phyloP scores from a whole-genome alignment of 495 filamentous ascomycete species.

The Talaromyces trachyspermus region DNA sequence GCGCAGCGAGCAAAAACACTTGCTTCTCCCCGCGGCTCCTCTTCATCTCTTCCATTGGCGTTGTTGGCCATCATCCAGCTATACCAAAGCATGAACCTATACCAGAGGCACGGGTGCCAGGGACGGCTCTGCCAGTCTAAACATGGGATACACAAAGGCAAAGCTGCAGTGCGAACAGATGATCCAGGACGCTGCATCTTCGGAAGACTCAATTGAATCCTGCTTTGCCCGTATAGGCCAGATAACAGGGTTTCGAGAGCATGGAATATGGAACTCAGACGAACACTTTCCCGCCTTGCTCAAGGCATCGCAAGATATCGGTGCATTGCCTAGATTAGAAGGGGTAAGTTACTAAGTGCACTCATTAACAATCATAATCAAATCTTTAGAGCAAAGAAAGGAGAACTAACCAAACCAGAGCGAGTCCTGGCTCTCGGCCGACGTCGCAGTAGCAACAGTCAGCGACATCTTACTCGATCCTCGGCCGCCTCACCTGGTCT shows the following conservation, averaged over 20 bases:
- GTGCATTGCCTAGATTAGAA: slow-evolving; percentile 25
- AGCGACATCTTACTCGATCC: slow-evolving; percentile 3
- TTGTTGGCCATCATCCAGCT: slow-evolving; percentile 10
- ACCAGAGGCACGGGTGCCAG: slow-evolving; percentile 8
- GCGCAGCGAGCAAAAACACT: neutral
- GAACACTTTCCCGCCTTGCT: slow-evolving; percentile 36
- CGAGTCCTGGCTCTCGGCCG: slow-evolving; percentile 9
- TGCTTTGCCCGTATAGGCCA: slow-evolving; percentile 22
- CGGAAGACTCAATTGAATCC: slow-evolving; percentile 12
- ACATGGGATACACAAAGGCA: slow-evolving; percentile 23
- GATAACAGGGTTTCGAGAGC: slow-evolving; percentile 20
- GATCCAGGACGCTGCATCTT: slow-evolving; percentile 11
- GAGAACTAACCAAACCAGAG: too few relatives aligned
- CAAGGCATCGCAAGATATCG: slow-evolving; percentile 24
- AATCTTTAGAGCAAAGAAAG: too few relatives aligned
- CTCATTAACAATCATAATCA: too few relatives aligned
- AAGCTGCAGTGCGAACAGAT: slow-evolving; percentile 31
- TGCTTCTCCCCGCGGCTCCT: slow-evolving; percentile 7
- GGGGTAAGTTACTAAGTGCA: slow-evolving; percentile 26
- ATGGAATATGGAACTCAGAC: slow-evolving; percentile 19
- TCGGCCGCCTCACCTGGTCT: slow-evolving; percentile 17
- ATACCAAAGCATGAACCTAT: slow-evolving; percentile 1
- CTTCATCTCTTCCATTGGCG: slow-evolving; percentile 19
- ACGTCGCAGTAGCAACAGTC: slow-evolving; percentile 13
- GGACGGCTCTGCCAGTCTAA: slow-evolving; percentile 6